These are phyloP conservation scores for Pugionium cornutum DNA, from an alignment of 345 rosid genomes.

Conservation along the genomic window DNA sequence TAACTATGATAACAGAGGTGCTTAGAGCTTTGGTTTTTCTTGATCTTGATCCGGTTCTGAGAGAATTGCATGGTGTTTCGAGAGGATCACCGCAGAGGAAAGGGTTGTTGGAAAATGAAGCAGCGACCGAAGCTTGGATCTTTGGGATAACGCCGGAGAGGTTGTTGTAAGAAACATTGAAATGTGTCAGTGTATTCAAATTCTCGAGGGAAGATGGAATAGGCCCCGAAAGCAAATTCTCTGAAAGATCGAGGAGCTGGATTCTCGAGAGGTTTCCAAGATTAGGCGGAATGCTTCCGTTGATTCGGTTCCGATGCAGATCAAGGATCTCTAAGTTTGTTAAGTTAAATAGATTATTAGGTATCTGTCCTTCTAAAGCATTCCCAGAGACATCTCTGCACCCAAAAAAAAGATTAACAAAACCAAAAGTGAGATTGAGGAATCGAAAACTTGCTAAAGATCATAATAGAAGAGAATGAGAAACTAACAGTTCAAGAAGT, in stretches of 20 bases:
- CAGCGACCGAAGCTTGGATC: constrained; percentile 60
- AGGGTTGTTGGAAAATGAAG: constrained; percentile 72
- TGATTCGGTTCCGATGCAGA: constrained; percentile 60
- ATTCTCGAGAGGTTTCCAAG: constrained; percentile 62
- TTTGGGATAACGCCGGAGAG: constrained; percentile 71
- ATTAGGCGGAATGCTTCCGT: constrained; percentile 64
- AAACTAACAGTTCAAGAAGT: constrained; percentile 80
- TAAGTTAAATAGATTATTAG: constrained; percentile 63
- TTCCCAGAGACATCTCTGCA: constrained; percentile 91
- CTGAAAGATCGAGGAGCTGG: constrained; percentile 59
- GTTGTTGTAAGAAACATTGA: constrained; percentile 75
- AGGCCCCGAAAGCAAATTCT: constrained; percentile 65
- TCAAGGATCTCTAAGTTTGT: constrained; percentile 75
- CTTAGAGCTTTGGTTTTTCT: constrained; percentile 56
- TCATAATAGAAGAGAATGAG: not conserved
- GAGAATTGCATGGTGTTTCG: constrained; percentile 51
- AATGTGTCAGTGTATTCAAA: constrained; percentile 48
- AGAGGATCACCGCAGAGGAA: constrained; percentile 82
- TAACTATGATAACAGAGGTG: constrained; percentile 78
- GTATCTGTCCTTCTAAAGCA: constrained; percentile 64
- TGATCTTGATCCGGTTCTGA: constrained; percentile 35
- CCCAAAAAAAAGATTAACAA: not conserved
- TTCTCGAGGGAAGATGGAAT: constrained; percentile 70
- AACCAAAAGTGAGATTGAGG: constrained; percentile 44
- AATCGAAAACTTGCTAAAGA: not conserved